Evolutionary conservation across 2,329 filamentous ascomycete genomes (phyloP), one percentile per base, ranked within the genome.

Genomic region (Fusarium sulawesiense): DNA sequence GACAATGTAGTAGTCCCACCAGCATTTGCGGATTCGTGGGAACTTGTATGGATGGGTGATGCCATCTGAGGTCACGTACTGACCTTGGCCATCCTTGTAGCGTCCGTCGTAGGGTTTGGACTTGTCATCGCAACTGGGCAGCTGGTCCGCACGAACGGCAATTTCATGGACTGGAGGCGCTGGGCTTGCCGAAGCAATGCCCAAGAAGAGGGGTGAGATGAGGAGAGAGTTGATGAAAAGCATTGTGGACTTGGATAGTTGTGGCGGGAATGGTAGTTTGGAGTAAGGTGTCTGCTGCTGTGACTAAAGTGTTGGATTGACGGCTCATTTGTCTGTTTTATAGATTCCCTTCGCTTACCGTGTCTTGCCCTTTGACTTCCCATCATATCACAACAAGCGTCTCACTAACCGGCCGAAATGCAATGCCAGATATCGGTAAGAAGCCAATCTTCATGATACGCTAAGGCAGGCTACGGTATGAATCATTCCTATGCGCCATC

Each of bases 1-100:
- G 20, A 62, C 29, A 1, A 62, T 30, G 27, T 20, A 62, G 18
- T 60, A 62, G 18, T 60, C 59, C 18, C 34, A 62, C 59, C 59
- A 62, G 4, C 56, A 62, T n/a, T 60, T 60, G 13, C 59, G 56
- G 4, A 61, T 32, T 10, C 7, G 4, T 13, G 59, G 56, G 18
- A 61, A 61, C 2, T 51, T 60, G 20, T 60, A 61, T 9, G 56
- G 56, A 29, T 25, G 56, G 9, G 37, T 53, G 18, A 20, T 14
- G n/a, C 44, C 12, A 25, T 62, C 59, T 4, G 59, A 62, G 7
- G 59, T 40, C 10, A 53, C 59, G 37, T 60, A 62, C 14, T 56
- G 40, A 4, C 59, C 59, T 16, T 34, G 20, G 6, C 44, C 29
- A 3, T 60, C 59, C 2, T 16, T 42, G 14, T 62, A 60, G 2